A percentile compares a stretch with the other conserved stretches of the same genome.
Evolutionary conservation across 2,329 filamentous ascomycete genomes (phyloP).

Genomic region (Colletotrichum agaves): DNA sequence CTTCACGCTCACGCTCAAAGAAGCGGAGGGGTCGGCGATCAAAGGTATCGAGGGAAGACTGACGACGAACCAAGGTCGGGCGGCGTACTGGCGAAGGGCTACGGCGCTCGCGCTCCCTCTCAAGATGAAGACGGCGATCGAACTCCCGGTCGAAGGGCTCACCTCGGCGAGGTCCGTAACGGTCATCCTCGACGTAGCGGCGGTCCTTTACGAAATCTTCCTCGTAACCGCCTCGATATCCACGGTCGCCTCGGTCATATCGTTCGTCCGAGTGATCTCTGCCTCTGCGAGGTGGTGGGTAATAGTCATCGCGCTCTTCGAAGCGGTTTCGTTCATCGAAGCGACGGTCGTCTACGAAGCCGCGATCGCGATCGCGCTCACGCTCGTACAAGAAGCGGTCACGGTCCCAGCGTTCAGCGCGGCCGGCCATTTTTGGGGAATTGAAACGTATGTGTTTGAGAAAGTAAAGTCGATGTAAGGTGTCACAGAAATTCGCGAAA

Average conservation of each 20-base stretch:
- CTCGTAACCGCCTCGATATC: constrained; percentile 54
- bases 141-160: constrained; percentile 50
- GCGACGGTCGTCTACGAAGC: constrained; percentile 54
- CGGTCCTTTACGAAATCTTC: constrained; percentile 60
- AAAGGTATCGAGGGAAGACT: constrained; percentile 91
- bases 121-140: constrained; percentile 66
- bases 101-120: constrained; percentile 66
- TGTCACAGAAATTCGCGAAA: constrained; percentile 15
- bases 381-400: constrained; percentile 61
- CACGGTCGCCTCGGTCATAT: constrained; percentile 54
- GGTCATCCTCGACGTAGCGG: constrained; percentile 66
- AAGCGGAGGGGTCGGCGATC: constrained; percentile 75
- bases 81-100: constrained; percentile 65
- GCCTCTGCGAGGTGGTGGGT: constrained; percentile 45
- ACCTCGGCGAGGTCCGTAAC: constrained; percentile 49
- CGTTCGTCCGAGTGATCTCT: constrained; percentile 63
- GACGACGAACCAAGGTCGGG: constrained; percentile 78
- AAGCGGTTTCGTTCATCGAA: constrained; percentile 54
- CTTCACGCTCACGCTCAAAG: constrained; percentile 62
- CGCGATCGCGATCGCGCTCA: constrained; percentile 57
- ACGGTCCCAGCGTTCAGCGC: constrained; percentile 63
- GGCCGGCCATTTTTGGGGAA: constrained; percentile 43
- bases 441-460: constrained; percentile 15
- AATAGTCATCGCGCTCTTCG: constrained; percentile 39
- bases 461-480: constrained; percentile 15